Percentiles rank a stretch among this genome's conserved stretches.
Conservation (phyloP, 1,284 basidiomycete species). For the Marasmius fiardii region DNA sequence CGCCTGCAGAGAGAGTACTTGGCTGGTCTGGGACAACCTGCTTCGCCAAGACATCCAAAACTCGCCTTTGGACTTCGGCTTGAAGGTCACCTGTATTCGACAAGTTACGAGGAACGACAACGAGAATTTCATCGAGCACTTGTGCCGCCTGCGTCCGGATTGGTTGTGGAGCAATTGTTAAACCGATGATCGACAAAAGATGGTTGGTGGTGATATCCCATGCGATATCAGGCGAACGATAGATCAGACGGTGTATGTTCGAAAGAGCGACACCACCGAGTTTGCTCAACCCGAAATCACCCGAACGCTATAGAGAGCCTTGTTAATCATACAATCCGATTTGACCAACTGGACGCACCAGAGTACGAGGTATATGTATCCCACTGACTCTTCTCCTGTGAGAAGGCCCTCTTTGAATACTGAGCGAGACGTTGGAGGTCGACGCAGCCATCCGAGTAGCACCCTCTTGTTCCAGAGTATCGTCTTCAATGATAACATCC, state of each 20-base stretch:
- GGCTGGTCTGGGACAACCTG: slow-evolving; percentile 66
- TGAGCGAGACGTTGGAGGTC: slow-evolving; percentile 25
- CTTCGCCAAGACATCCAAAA: slow-evolving; percentile 78
- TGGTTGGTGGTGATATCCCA: slow-evolving; percentile 84
- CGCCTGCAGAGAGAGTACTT: slow-evolving; percentile 19
- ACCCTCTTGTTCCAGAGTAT: slow-evolving; percentile 35
- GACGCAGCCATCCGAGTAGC: slow-evolving; percentile 28
- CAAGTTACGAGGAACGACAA: slow-evolving; percentile 67
- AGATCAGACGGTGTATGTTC: slow-evolving; percentile 85
- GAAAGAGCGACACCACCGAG: slow-evolving; percentile 76
- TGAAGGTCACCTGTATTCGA: slow-evolving; percentile 59
- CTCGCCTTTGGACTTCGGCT: slow-evolving; percentile 72
- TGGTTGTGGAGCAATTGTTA: slow-evolving; percentile 64
- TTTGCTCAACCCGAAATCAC: slow-evolving; percentile 86
- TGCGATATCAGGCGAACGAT: slow-evolving; percentile 74
- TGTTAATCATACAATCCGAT: neutral
- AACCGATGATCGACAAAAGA: slow-evolving; percentile 71
- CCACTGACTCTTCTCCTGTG: slow-evolving; percentile 81
- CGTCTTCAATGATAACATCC: slow-evolving; percentile 32
- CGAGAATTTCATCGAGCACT: slow-evolving; percentile 79
- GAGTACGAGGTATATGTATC: slow-evolving; percentile 72
- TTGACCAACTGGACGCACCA: slow-evolving; percentile 44
- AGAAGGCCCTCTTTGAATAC: slow-evolving; percentile 27
- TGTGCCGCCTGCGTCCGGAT: slow-evolving; percentile 88
- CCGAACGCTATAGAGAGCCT: slow-evolving; percentile 49